Conservation (phyloP, 2,329 filamentous ascomycete species). For the Xylariaceae sp. region DNA sequence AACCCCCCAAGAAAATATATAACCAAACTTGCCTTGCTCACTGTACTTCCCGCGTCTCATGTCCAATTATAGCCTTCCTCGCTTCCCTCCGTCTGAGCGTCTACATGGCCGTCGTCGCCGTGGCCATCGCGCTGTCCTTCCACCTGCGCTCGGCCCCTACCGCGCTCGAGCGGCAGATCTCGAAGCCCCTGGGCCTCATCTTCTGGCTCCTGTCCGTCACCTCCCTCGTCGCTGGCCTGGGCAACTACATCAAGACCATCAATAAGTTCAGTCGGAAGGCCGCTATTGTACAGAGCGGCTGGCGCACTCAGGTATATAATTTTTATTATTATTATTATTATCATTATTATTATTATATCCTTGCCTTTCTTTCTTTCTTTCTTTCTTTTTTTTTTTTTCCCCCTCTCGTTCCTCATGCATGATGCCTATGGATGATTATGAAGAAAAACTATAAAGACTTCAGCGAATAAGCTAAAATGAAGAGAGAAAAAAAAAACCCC, state of each 20-base stretch:
- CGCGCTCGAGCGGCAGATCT: slow-evolving; percentile 65
- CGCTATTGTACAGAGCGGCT: slow-evolving; percentile 87
- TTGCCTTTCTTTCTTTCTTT: neutral
- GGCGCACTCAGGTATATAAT: slow-evolving; percentile 71
- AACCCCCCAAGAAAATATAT: too few relatives aligned
- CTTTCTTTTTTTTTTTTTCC: neutral
- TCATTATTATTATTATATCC: too few relatives aligned
- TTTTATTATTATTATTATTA: too few relatives aligned
- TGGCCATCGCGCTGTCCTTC: slow-evolving; percentile 90
- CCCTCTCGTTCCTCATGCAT: neutral
- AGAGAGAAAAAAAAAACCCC: too few relatives aligned
- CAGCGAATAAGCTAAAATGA: too few relatives aligned
- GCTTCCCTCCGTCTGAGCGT: slow-evolving; percentile 85
- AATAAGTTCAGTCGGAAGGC: slow-evolving; percentile 72
- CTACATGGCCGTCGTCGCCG: slow-evolving; percentile 83
- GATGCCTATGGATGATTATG: too few relatives aligned
- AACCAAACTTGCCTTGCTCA: too few relatives aligned
- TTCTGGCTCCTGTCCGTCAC: slow-evolving; percentile 80
- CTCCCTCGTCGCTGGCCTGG: slow-evolving; percentile 71
- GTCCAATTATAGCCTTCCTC: slow-evolving; percentile 56
- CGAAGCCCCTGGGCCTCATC: slow-evolving; percentile 75
- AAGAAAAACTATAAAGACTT: too few relatives aligned
- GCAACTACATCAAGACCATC: slow-evolving; percentile 79
- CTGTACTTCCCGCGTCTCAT: too few relatives aligned
- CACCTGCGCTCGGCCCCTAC: slow-evolving; percentile 74